Evolutionary conservation across 164 flowering plant genomes (phyloP).

Genomic region (grape (Vitis vinifera)): DNA sequence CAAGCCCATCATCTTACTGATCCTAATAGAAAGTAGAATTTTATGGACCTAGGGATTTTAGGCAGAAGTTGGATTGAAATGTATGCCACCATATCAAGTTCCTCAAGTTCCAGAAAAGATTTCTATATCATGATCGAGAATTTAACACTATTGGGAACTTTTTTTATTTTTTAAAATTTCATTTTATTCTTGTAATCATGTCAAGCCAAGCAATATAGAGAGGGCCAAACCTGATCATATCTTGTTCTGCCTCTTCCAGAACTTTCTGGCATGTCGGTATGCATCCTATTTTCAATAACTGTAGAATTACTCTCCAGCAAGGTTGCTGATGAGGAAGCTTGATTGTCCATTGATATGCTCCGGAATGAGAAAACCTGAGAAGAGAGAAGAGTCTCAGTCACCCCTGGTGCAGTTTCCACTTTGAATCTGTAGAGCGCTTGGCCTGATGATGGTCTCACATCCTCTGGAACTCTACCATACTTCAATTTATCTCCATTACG

Average conservation of each 20-base stretch:
- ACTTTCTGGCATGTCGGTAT: constrained; percentile 29
- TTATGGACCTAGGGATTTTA: not conserved
- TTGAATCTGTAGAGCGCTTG: constrained; percentile 88
- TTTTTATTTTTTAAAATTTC: too few relatives aligned
- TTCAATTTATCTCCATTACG: constrained; percentile 84
- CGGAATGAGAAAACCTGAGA: constrained; percentile 89
- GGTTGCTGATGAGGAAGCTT: constrained; percentile 33
- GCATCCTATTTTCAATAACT: constrained; percentile 22
- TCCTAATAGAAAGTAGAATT: not conserved
- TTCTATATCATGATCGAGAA: not conserved
- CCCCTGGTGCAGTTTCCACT: constrained; percentile 74
- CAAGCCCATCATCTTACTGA: not conserved
- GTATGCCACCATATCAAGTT: not conserved
- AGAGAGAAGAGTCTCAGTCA: constrained; percentile 63
- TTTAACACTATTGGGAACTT: not conserved
- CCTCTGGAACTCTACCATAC: constrained; percentile 88
- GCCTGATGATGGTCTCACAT: constrained; percentile 88
- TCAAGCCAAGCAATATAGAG: constrained; percentile 1
- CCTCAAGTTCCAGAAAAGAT: not conserved
- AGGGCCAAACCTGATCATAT: constrained; percentile 51
- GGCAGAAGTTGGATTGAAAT: too few relatives aligned
- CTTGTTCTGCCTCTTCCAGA: constrained; percentile 33
- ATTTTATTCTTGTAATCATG: not conserved
- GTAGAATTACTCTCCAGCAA: constrained; percentile 21
- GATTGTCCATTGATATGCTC: constrained; percentile 46